Percentiles rank a stretch among this genome's conserved stretches.
Evolutionary conservation across 345 rosid genomes (phyloP).

Genomic region (Populus euphratica): DNA sequence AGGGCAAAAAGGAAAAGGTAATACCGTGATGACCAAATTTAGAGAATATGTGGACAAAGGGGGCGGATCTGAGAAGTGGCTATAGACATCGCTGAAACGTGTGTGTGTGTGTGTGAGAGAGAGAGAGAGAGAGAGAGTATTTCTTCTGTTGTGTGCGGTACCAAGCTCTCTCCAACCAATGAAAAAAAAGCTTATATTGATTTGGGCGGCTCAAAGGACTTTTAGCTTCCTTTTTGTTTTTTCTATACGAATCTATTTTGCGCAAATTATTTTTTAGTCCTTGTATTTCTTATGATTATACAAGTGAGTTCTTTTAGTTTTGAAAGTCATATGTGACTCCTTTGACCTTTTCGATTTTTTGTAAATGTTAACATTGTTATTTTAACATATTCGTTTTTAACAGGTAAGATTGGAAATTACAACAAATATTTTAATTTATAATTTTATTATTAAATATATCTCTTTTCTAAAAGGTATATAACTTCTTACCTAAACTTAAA

Average conservation of each 20-base stretch:
- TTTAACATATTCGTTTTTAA: too few relatives aligned
- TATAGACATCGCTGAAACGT: conserved; percentile 7
- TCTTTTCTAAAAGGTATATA: too few relatives aligned
- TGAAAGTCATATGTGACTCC: too few relatives aligned
- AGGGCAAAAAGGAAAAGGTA: neutral
- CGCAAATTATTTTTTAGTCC: neutral
- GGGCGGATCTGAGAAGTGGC: conserved; percentile 38
- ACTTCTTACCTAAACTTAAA: too few relatives aligned
- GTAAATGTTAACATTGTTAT: too few relatives aligned
- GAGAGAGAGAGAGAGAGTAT: neutral
- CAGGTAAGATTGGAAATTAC: too few relatives aligned
- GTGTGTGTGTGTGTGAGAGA: neutral
- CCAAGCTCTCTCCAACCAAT: neutral
- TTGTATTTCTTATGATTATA: neutral
- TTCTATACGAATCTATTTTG: neutral
- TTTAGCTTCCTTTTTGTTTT: neutral
- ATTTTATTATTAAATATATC: too few relatives aligned
- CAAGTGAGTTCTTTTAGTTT: too few relatives aligned
- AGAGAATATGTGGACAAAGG: conserved; percentile 13
- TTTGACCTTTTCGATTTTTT: too few relatives aligned
- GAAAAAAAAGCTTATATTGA: neutral
- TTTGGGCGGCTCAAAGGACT: neutral
- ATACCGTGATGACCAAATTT: conserved; percentile 18
- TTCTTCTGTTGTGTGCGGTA: neutral
- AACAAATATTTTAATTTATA: too few relatives aligned